phyloP scores from a whole-genome alignment of 306 rosid species.

The Psophocarpus tetragonolobus region DNA sequence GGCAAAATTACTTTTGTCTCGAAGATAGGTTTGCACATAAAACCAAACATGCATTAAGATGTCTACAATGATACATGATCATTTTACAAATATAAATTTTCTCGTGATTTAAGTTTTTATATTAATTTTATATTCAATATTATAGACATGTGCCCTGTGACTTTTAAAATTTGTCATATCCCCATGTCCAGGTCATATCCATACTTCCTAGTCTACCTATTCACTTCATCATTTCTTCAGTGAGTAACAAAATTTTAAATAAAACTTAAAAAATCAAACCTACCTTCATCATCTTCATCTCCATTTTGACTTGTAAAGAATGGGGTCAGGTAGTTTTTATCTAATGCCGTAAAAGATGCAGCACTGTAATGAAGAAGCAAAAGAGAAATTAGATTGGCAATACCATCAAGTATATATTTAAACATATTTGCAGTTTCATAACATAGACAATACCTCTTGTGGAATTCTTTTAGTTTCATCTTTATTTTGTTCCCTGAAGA shows the following conservation, averaged over 20 bases:
- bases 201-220: background rate
- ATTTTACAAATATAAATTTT: background rate
- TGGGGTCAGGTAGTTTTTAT: conserved; percentile 93
- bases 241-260: conserved; percentile 8
- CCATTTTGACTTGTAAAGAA: conserved; percentile 95
- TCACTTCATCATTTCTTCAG: conserved; percentile 19
- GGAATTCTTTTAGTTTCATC: conserved; percentile 94
- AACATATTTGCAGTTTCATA: conserved; percentile 22
- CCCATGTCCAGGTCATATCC: background rate
- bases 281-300: conserved; percentile 78
- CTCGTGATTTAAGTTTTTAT: background rate
- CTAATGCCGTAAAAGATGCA: conserved; percentile 80
- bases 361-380: conserved; percentile 59
- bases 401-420: background rate
- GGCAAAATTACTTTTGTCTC: too few relatives aligned
- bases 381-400: conserved; percentile 21
- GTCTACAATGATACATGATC: background rate
- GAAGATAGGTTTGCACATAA: too few relatives aligned
- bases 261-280: conserved; percentile 38
- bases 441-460: conserved; percentile 59
- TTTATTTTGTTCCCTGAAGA: conserved; percentile 87
- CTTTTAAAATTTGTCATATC: background rate
- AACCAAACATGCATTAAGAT: background rate
- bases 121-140: background rate
- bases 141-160: background rate